Base-by-base conservation (phyloP, 257 asterid species). In the Gentiana dahurica region DNA sequence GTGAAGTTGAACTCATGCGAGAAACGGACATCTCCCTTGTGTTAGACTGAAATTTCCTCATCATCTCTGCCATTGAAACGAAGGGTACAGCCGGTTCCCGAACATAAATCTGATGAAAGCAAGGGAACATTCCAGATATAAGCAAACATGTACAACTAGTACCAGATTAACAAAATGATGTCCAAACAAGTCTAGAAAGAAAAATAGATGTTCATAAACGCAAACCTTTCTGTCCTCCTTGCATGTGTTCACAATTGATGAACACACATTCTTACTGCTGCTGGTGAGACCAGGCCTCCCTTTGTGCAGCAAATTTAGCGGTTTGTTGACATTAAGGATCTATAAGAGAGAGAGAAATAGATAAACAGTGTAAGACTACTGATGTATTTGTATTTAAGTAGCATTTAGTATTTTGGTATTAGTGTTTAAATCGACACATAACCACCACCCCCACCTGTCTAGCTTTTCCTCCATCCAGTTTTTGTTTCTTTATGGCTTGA, bases 21-120 rank as follows among this genome's bases (percentile, higher is more conserved):
- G 77, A n/a, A 59, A 75, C 57, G 54, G 87, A 77, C 66, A 74
- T 36, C 39, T 80, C 88, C 66, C 95, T 73, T 53, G 97, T 90
- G 74, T 84, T 81, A 12, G 94, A 80, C 66, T 82, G 91, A 54
- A 90, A 90, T 74, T 81, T 90, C 51, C 65, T 80, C 82, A 81
- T 79, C 97, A 90, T 90, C 76, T 90, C 96, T 54, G 96, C 95
- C 75, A 70, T 81, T 6, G 97, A 86, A 68, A 90, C 85, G 64
- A 80, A 90, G 15, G 88, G 95, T 7, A 78, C 87, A 52, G 86
- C 81, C 65, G 65, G 79, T 65, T 87, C 87, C 60, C 91, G 82
- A 52, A 80, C 82, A 12, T 86, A 90, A 60, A 86, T 72, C 97
- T 90, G 73, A 62, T 62, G 49, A 12, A 50, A 2, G 52, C 24